Base-by-base conservation (phyloP, 176 grass and related monocot species). In the Ampelocalamus luodianensis region DNA sequence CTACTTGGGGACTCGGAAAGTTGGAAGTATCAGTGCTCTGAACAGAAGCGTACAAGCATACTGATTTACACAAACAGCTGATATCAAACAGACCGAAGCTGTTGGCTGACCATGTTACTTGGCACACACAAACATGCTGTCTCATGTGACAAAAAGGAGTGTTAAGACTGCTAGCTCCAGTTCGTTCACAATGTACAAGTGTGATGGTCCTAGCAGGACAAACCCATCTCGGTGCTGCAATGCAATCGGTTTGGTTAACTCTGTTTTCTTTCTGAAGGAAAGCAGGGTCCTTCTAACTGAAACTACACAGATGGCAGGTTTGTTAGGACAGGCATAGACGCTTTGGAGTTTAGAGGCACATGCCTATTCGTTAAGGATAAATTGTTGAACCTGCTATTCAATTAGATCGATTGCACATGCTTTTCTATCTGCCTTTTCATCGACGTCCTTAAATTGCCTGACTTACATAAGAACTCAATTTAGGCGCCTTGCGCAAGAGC, bases 21-120 rank as follows among this genome's bases (percentile, higher is more conserved):
- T 7, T 54, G 5, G 16, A 7, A 0, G 16, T 40, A n/a, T 20
- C 37, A 4, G 17, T n/a, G 66, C 9, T 69, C 10, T n/a, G 66
- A 69, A 42, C 20, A 1, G 43, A 69, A 42, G 1, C 8, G 38
- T 43, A n/a, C 8, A 69, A 69, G 37, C 42, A 69, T 69, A 18
- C 4, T 40, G 13, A 39, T 10, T 39, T 7, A 38, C 6, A 67
- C 16, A 20, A 18, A 16, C 37, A 16, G 16, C 65, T 10, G 32
- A 67, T 39, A 69, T 69, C 66, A 5, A 40, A 40, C 37, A 43
- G 66, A 42, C 38, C 10, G 18, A 43, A 12, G 9, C 18, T n/a
- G 16, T n/a, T 69, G 40, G 11, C 69, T 24, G n/a, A 14, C 2
- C 42, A 74, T 77, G 74, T 77, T 77, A 77, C 74, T 61, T 77